Evolutionary conservation across 305 asterid genomes (phyloP).

Genomic region (Lippia alba): DNA sequence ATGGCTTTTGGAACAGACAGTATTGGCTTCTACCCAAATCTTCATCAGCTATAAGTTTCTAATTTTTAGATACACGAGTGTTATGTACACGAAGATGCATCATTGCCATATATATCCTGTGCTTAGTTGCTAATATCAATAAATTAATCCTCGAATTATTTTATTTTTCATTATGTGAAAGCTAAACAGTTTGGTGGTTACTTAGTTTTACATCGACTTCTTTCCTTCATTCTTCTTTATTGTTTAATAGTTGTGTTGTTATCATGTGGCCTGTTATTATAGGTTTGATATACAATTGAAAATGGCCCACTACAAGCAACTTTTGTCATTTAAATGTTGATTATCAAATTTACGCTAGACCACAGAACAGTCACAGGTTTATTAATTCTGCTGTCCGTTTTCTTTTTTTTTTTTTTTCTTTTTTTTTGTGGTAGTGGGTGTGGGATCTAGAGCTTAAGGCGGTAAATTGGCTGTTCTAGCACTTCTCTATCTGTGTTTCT

Average conservation of each 20-base stretch:
- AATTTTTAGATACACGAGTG: too few relatives aligned
- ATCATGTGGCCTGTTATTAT: not conserved
- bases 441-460: conserved; percentile 18
- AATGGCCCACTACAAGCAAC: not conserved
- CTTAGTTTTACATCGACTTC: too few relatives aligned
- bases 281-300: conserved; percentile 3
- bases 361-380: not conserved
- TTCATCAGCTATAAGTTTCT: too few relatives aligned
- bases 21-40: too few relatives aligned
- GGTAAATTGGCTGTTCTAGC: conserved; percentile 1
- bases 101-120: not conserved
- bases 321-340: not conserved
- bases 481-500: conserved; percentile 5
- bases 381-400: not conserved
- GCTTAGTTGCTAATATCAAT: not conserved
- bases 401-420: not conserved
- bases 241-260: too few relatives aligned
- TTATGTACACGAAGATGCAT: not conserved
- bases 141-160: too few relatives aligned
- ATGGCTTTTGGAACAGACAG: too few relatives aligned
- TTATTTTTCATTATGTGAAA: too few relatives aligned
- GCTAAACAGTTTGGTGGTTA: too few relatives aligned
- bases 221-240: too few relatives aligned
- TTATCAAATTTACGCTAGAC: not conserved
- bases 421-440: not conserved